Evolutionary conservation across 2,329 filamentous ascomycete species (phyloP).

Genomic region (Capronia americana): DNA sequence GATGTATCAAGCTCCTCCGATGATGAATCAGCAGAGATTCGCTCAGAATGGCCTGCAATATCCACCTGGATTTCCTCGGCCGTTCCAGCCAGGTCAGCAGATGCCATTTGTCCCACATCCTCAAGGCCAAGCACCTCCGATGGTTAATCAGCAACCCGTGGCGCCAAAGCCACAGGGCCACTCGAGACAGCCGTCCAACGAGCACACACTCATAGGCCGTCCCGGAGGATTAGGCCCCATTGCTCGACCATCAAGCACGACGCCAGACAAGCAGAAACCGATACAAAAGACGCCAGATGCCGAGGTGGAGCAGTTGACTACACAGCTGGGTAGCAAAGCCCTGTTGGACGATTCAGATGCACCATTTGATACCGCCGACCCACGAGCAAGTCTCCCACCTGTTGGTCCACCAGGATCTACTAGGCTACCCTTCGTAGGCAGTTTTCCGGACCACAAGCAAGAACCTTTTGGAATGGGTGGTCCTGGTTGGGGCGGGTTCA

Average conservation of each 20-base stretch:
- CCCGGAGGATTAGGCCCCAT: slow-evolving; percentile 73
- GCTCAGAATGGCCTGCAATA: slow-evolving; percentile 59
- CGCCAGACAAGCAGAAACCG: slow-evolving; percentile 57
- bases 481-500: slow-evolving; percentile 38
- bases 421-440: slow-evolving; percentile 46
- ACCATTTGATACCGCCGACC: slow-evolving; percentile 57
- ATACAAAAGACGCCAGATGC: slow-evolving; percentile 53
- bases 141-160: slow-evolving; percentile 43
- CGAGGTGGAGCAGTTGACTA: slow-evolving; percentile 73
- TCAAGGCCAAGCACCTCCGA: slow-evolving; percentile 45
- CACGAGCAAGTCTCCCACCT: slow-evolving; percentile 48
- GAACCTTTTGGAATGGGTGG: slow-evolving; percentile 35
- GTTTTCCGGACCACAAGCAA: slow-evolving; percentile 37
- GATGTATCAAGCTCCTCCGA: slow-evolving; percentile 57
- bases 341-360: slow-evolving; percentile 78
- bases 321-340: slow-evolving; percentile 88
- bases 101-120: slow-evolving; percentile 53
- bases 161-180: slow-evolving; percentile 62
- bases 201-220: slow-evolving; percentile 76
- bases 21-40: slow-evolving; percentile 62
- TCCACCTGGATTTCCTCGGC: slow-evolving; percentile 67
- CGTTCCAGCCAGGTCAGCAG: slow-evolving; percentile 63
- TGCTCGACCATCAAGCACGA: slow-evolving; percentile 78
- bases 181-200: slow-evolving; percentile 74
- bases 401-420: slow-evolving; percentile 62